phyloP scores from a whole-genome alignment of 306 rosid genomes.

The Gleditsia sinensis region DNA sequence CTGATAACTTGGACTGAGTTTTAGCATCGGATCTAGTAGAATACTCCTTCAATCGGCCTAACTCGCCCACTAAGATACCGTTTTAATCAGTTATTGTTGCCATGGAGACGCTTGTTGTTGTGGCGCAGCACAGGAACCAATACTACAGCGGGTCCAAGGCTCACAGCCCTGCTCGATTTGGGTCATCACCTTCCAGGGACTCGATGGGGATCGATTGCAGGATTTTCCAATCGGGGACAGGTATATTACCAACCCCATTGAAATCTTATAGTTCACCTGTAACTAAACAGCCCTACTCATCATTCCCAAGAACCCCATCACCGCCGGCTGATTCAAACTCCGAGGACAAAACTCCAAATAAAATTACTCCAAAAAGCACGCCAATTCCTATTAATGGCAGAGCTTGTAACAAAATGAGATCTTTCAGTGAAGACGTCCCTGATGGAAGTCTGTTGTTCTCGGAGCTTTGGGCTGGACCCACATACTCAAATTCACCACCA shows the following conservation, averaged over 20 bases:
- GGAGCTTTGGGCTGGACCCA: constrained; percentile 96
- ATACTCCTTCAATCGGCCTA: constrained; percentile 10
- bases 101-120: constrained; percentile 83
- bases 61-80: background rate
- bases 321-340: constrained; percentile 22
- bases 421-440: constrained; percentile 42
- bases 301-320: constrained; percentile 56
- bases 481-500: constrained; percentile 93
- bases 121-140: constrained; percentile 75
- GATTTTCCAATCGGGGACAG: constrained; percentile 67
- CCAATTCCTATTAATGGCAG: constrained; percentile 63
- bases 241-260: constrained; percentile 68
- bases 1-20: constrained; percentile 30
- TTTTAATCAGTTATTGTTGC: constrained; percentile 27
- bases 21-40: constrained; percentile 43
- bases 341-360: constrained; percentile 28
- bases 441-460: constrained; percentile 52
- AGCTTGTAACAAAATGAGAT: constrained; percentile 27
- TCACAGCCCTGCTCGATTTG: constrained; percentile 48
- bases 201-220: constrained; percentile 71
- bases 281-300: constrained; percentile 28
- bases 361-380: constrained; percentile 40
- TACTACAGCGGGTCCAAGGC: constrained; percentile 50
- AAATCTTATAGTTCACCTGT: constrained; percentile 43
- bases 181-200: constrained; percentile 49